Conservation (phyloP, 345 rosid species). For the Erysimum cheiranthoides region DNA sequence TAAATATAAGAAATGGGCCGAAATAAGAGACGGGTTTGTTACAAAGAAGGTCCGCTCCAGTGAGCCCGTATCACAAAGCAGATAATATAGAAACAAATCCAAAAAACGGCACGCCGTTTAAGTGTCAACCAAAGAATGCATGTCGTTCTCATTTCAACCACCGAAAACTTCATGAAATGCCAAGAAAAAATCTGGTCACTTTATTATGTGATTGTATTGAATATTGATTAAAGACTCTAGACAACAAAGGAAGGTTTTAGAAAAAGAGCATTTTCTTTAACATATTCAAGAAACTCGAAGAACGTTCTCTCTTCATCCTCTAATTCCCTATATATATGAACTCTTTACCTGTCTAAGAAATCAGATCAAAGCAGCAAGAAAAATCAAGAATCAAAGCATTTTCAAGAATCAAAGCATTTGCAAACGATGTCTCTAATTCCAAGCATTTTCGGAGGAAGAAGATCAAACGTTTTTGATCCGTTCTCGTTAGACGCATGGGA, state of each 20-base stretch:
- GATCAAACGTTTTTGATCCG: slow-evolving; percentile 40
- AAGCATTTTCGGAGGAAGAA: slow-evolving; percentile 39
- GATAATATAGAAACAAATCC: not conserved
- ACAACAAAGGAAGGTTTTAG: slow-evolving; percentile 38
- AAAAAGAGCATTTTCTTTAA: slow-evolving; percentile 4
- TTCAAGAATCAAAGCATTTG: not conserved
- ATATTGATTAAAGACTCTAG: slow-evolving; percentile 19
- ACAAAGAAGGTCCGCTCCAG: not conserved
- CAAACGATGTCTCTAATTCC: slow-evolving; percentile 39
- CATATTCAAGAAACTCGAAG: slow-evolving; percentile 31
- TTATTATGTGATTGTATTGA: not conserved
- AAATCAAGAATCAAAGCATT: slow-evolving; percentile 29
- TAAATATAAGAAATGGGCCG: not conserved
- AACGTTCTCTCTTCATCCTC: slow-evolving; percentile 30
- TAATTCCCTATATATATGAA: slow-evolving; percentile 12
- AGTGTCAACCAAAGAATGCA: not conserved
- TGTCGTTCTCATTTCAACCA: slow-evolving; percentile 11
- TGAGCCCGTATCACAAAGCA: not conserved
- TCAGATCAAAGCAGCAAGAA: slow-evolving; percentile 27
- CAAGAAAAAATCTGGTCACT: slow-evolving; percentile 26
- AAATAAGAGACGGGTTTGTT: not conserved
- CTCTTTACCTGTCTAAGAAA: not conserved
- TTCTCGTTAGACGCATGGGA: slow-evolving; percentile 38
- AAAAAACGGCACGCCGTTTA: slow-evolving; percentile 30
- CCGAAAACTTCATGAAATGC: slow-evolving; percentile 39